phyloP scores from a whole-genome alignment of 2,329 filamentous ascomycete genomes.

The Talaromyces sp. region DNA sequence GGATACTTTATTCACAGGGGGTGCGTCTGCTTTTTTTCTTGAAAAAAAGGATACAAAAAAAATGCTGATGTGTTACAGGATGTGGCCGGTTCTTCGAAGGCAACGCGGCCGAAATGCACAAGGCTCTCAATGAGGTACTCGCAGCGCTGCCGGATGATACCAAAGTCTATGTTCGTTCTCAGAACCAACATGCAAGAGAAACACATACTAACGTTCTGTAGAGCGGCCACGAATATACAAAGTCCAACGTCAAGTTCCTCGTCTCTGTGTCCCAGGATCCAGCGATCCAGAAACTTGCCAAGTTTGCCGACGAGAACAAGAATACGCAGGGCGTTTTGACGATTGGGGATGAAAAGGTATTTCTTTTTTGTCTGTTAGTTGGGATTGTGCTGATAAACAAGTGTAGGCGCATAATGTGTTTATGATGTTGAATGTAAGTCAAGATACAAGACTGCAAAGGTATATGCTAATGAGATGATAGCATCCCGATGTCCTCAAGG shows the following conservation, averaged over 20 bases:
- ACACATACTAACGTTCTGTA: slow-evolving; percentile 33
- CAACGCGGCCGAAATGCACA: slow-evolving; percentile 82
- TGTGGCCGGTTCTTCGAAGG: slow-evolving; percentile 97
- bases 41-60: too few relatives aligned
- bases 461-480: slow-evolving; percentile 25
- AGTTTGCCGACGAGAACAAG: slow-evolving; percentile 71
- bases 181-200: neutral
- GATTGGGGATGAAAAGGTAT: slow-evolving; percentile 91
- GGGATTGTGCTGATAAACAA: slow-evolving; percentile 8
- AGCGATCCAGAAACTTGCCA: slow-evolving; percentile 68
- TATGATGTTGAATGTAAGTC: slow-evolving; percentile 72
- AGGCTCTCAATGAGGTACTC: slow-evolving; percentile 79
- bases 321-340: slow-evolving; percentile 95
- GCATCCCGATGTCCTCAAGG: slow-evolving; percentile 79
- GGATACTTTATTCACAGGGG: slow-evolving; percentile 91
- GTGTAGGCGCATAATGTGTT: slow-evolving; percentile 85
- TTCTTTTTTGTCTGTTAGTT: neutral
- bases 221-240: slow-evolving; percentile 98
- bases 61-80: slow-evolving; percentile 44
- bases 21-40: slow-evolving; percentile 34
- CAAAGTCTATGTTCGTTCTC: slow-evolving; percentile 67
- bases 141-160: slow-evolving; percentile 81
- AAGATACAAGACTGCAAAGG: neutral
- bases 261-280: slow-evolving; percentile 68
- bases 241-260: slow-evolving; percentile 85